These are phyloP conservation scores for Hypomyces perniciosus DNA, from an alignment of 2,329 filamentous ascomycete species.

Conservation along the genomic window DNA sequence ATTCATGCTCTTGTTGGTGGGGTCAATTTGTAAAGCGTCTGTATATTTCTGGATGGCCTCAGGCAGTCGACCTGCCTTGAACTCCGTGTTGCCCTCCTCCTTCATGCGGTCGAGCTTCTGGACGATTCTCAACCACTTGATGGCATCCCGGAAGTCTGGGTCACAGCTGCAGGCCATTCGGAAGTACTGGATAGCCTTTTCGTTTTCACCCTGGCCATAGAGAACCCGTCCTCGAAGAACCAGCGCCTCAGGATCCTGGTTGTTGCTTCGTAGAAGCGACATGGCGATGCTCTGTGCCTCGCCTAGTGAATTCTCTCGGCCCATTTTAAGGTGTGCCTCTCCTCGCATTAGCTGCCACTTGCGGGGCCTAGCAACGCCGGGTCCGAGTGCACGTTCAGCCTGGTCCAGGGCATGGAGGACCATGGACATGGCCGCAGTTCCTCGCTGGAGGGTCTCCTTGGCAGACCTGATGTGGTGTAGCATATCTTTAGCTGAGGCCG, in stretches of 20 bases:
- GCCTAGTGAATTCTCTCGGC: constrained; percentile 77
- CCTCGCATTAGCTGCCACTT: constrained; percentile 93
- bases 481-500: constrained; percentile 78
- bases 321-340: constrained; percentile 90
- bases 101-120: constrained; percentile 92
- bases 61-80: constrained; percentile 77
- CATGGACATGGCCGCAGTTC: constrained; percentile 75
- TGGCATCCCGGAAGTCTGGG: constrained; percentile 81
- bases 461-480: constrained; percentile 73
- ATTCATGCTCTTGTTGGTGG: constrained; percentile 84
- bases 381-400: constrained; percentile 73
- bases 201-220: constrained; percentile 89
- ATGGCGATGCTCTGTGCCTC: constrained; percentile 93
- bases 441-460: constrained; percentile 66
- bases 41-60: constrained; percentile 80
- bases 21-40: constrained; percentile 77
- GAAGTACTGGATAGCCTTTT: constrained; percentile 90
- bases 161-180: constrained; percentile 84
- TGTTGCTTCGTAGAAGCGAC: constrained; percentile 76
- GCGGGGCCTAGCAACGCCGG: constrained; percentile 70
- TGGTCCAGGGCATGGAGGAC: constrained; percentile 85
- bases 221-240: constrained; percentile 82
- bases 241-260: constrained; percentile 86
- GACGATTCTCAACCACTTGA: constrained; percentile 83
- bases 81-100: constrained; percentile 84